Evolutionary conservation across 305 asterid species (phyloP), one percentile per base, ranked within the genome.

Genomic region (Fraxinus xanthoxyloides): DNA sequence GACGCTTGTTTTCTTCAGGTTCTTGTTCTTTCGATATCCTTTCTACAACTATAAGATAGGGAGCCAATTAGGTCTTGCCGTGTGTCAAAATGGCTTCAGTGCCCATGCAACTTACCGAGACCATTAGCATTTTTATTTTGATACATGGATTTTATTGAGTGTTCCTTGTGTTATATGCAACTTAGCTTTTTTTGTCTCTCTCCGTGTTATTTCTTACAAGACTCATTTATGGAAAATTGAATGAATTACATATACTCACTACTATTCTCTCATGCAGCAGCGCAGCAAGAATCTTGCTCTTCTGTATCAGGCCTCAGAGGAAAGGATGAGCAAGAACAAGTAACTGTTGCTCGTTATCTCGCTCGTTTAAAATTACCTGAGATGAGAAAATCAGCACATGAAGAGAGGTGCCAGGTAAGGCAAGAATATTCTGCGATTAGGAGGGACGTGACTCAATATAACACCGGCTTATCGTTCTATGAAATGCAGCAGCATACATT

Each of bases 291-390:
- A 31, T n/a, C 26, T 63, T 32, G 54, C 38, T 75, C 77, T 43
- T 83, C 82, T 17, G 32, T 61, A 13, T 74, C 81, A 48, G 83
- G 61, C 34, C 67, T 23, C 13, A 65, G 72, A 15, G 28, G 67
- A 35, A 79, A 63, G 81, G 86, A 83, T 3, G 83, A 83, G 78
- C 83, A 79, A 75, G 86, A 79, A n/a, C 83, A 83, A 79, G 83
- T 48, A 34, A 75, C 81, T 69, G 83, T 83, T 65, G 86, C 83
- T 30, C 83, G 86, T 32, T 83, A 75, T 79, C 80, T 83, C 24
- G 75, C 86, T 54, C 51, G 80, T 61, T 12, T 83, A 73, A 83
- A 30, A 67, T 21, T 75, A 61, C 80, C 77, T 5, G 85, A 83
- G 17, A 56, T 51, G 13, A 73, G 82, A 31, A 72, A 72, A 26